Evolutionary conservation across 2,329 filamentous ascomycete genomes (phyloP).

Genomic region (Colletotrichum sp.): DNA sequence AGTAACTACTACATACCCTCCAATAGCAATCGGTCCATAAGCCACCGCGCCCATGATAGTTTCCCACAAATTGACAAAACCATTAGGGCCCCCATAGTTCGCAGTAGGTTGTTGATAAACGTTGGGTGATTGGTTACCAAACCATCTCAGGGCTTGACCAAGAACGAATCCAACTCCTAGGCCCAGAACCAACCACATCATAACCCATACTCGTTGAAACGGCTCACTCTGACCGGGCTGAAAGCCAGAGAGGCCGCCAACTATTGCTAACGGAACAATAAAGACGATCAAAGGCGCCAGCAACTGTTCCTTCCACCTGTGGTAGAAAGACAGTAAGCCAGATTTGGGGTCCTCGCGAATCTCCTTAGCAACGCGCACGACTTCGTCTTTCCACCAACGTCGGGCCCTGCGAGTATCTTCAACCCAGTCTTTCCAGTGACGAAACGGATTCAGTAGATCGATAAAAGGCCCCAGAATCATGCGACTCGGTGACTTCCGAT

Average conservation of each 20-base stretch:
- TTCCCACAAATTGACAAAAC: neutral
- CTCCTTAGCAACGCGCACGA: rapidly evolving
- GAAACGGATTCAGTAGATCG: neutral
- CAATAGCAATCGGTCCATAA: neutral
- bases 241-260: neutral
- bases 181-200: neutral
- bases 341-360: neutral
- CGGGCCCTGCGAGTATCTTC: neutral
- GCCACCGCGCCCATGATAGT: neutral
- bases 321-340: too few relatives aligned
- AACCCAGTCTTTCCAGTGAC: neutral
- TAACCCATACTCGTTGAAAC: rapidly evolving
- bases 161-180: neutral
- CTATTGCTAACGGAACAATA: neutral
- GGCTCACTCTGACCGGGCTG: neutral
- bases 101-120: neutral
- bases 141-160: neutral
- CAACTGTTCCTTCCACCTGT: rapidly evolving
- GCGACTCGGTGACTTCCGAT: neutral
- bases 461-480: neutral
- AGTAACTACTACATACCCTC: neutral
- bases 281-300: neutral
- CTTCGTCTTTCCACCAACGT: neutral
- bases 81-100: neutral
- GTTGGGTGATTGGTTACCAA: neutral